These are phyloP conservation scores for Porodaedalea pini DNA, from an alignment of 1,284 basidiomycete genomes.

Conservation along the genomic window DNA sequence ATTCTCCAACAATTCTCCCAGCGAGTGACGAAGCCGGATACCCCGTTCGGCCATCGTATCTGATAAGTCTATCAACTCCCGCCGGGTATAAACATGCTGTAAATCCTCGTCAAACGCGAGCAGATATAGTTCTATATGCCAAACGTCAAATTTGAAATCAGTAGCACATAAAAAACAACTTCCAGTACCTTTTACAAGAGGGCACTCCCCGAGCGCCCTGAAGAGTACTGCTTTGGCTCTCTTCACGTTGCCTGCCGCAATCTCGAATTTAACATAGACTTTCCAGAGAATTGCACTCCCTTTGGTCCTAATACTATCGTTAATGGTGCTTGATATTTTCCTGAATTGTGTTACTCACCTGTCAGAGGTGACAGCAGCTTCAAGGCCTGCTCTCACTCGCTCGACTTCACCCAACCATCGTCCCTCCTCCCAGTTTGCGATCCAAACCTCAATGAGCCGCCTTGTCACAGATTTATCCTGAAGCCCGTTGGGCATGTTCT, in stretches of 20 bases:
- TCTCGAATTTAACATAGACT: constrained; percentile 81
- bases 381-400: constrained; percentile 61
- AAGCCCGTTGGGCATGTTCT: constrained; percentile 31
- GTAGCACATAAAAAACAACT: not conserved
- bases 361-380: constrained; percentile 57
- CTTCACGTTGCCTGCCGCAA: constrained; percentile 53
- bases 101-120: constrained; percentile 73
- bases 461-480: constrained; percentile 55
- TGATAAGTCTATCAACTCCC: constrained; percentile 66
- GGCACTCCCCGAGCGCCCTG: constrained; percentile 79
- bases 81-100: constrained; percentile 58
- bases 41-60: constrained; percentile 84
- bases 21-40: constrained; percentile 62
- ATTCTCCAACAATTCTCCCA: constrained; percentile 59
- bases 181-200: constrained; percentile 68
- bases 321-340: not conserved
- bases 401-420: constrained; percentile 68
- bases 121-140: constrained; percentile 72
- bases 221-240: constrained; percentile 78
- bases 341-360: constrained; percentile 42
- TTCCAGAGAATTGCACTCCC: constrained; percentile 73
- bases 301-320: constrained; percentile 48
- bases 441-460: constrained; percentile 67
- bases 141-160: constrained; percentile 19
- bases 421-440: constrained; percentile 70